phyloP scores from a whole-genome alignment of 2,329 filamentous ascomycete species.

The Apiospora marii region DNA sequence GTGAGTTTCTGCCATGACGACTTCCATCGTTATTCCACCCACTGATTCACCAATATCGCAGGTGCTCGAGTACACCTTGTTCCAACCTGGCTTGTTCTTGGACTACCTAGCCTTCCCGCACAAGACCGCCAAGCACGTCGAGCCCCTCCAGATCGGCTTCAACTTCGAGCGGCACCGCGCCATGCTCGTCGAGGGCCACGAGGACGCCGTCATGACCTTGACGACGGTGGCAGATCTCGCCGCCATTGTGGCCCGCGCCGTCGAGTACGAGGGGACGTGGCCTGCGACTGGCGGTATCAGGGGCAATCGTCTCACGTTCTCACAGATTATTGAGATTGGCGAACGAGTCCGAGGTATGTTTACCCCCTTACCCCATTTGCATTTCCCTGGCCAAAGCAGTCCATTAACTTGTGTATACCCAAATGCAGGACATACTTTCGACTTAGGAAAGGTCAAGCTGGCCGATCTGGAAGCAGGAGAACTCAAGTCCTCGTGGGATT shows the following conservation, averaged over 20 bases:
- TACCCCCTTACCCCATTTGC: neutral
- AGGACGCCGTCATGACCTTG: conserved; percentile 52
- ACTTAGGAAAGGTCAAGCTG: conserved; percentile 52
- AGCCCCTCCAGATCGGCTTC: conserved; percentile 40
- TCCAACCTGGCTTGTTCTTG: conserved; percentile 57
- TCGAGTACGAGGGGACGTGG: conserved; percentile 55
- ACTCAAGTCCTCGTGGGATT: conserved; percentile 50
- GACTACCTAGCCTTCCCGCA: conserved; percentile 57
- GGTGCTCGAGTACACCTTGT: conserved; percentile 63
- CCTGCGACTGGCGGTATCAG: conserved; percentile 50
- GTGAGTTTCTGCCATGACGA: conserved; percentile 6
- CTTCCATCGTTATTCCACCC: conserved; percentile 13
- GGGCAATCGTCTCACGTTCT: conserved; percentile 45
- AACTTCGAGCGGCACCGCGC: conserved; percentile 52
- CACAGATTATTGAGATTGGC: conserved; percentile 49
- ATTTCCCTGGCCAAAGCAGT: neutral
- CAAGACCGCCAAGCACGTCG: conserved; percentile 48
- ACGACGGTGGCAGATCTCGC: conserved; percentile 55
- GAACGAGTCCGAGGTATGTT: conserved; percentile 49
- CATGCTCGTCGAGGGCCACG: conserved; percentile 50
- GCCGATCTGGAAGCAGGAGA: conserved; percentile 56
- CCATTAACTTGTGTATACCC: conserved; percentile 28
- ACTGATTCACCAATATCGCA: conserved; percentile 36
- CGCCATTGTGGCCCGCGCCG: conserved; percentile 45
- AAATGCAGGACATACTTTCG: conserved; percentile 44